Conservation (phyloP, 164 flowering plant species). For the Chimonanthus salicifolius region DNA sequence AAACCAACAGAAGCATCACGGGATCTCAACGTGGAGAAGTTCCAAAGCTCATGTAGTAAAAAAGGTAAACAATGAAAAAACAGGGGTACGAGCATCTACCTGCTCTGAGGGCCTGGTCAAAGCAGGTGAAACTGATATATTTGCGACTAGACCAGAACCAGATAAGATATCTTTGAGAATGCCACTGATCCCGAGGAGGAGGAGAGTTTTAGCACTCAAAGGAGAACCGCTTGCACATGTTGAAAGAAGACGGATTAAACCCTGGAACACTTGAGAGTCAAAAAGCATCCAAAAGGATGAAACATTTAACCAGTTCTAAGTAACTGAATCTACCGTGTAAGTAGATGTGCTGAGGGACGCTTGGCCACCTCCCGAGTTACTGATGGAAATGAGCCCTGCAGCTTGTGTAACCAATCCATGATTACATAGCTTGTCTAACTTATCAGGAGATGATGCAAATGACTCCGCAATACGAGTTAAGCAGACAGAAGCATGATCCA, state of each 20-base stretch:
- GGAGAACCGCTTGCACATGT: conserved; percentile 97
- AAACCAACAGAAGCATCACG: too few species aligned
- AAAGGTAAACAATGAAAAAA: not conserved
- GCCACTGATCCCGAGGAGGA: conserved; percentile 95
- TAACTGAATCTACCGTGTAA: conserved; percentile 60
- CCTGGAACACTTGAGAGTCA: conserved; percentile 52
- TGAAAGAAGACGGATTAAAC: conserved; percentile 86
- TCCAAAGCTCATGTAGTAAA: not conserved
- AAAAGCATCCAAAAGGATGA: conserved; percentile 1
- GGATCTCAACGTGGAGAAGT: too few species aligned
- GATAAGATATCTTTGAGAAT: conserved; percentile 86
- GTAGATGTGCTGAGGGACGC: conserved; percentile 93
- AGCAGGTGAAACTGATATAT: conserved; percentile 83
- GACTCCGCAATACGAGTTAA: conserved; percentile 95
- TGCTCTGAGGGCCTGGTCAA: conserved; percentile 94
- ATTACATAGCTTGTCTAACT: conserved; percentile 90
- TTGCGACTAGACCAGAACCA: conserved; percentile 73
- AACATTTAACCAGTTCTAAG: not conserved
- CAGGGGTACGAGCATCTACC: conserved; percentile 32
- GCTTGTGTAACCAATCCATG: conserved; percentile 95
- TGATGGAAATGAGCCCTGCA: conserved; percentile 78
- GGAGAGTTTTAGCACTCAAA: conserved; percentile 79
- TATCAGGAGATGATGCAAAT: conserved; percentile 82
- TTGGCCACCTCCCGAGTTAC: conserved; percentile 88
- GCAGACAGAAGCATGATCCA: conserved; percentile 97